A percentile compares a stretch with the other conserved stretches of the same genome.
Conservation (phyloP, 106 monocot species). For the Dendrobium officinale region DNA sequence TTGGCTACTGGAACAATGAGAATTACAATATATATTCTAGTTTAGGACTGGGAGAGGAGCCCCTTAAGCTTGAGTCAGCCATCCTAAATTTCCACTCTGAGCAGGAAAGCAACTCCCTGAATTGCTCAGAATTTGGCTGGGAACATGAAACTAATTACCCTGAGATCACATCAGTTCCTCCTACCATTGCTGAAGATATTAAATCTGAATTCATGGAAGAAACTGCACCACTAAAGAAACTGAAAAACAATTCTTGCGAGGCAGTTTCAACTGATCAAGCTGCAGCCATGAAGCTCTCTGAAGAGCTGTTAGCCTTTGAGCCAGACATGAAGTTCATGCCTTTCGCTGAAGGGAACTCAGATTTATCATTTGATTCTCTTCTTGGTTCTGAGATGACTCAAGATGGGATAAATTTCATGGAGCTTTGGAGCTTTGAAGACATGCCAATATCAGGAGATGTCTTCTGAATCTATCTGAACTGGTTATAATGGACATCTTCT, state of each 20-base stretch:
- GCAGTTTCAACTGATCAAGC: constrained; percentile 16
- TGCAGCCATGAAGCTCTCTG: constrained; percentile 21
- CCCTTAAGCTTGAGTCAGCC: constrained; percentile 11
- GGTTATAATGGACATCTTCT: neutral
- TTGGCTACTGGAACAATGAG: constrained; percentile 10
- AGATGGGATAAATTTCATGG: constrained; percentile 20
- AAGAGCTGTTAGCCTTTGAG: constrained; percentile 42
- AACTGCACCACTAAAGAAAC: constrained; percentile 24
- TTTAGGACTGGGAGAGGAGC: constrained; percentile 9
- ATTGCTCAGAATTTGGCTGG: constrained; percentile 18
- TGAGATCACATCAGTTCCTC: constrained; percentile 26
- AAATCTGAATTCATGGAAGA: constrained; percentile 9
- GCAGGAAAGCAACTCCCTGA: constrained; percentile 35
- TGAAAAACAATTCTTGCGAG: constrained; percentile 30
- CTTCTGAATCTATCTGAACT: neutral
- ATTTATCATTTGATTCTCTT: constrained; percentile 24
- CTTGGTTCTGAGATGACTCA: constrained; percentile 28
- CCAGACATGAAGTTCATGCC: constrained; percentile 47
- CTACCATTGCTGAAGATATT: constrained; percentile 1
- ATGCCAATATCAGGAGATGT: constrained; percentile 21
- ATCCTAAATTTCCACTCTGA: constrained; percentile 20
- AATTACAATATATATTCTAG: constrained; percentile 12
- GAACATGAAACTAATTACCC: constrained; percentile 21
- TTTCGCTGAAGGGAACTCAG: constrained; percentile 25
- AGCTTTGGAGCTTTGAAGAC: constrained; percentile 77